Base-by-base conservation (phyloP, 495 filamentous ascomycete genomes). In the Pyronema domesticum region DNA sequence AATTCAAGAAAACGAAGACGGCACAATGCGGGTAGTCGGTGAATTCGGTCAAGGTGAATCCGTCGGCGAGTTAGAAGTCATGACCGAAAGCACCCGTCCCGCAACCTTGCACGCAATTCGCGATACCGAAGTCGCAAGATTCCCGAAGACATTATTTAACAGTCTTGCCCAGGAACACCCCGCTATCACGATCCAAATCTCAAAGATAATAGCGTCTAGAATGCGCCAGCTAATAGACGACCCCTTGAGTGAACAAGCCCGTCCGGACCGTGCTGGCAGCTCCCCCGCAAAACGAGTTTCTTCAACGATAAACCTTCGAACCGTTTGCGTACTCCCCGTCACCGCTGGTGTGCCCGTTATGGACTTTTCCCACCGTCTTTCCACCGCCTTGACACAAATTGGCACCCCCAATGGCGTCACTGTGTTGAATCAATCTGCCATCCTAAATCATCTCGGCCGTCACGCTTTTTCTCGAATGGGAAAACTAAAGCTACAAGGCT, bases 381-480 rank as follows among this genome's bases (percentile, higher is more conserved):
- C 91, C 63, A 85, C 81, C 65, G 89, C 91, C 7, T 70, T 98
- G 43, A 79, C 78, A 13, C 89, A 96, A 63, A 84, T 96, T 52
- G 89, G 89, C 2, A 80, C 86, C 1, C 76, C 80, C 6, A 87
- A 94, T 59, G 89, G 89, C 1, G 87, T 94, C 17, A 94, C 87
- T 0, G 89, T 86, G 0, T 73, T 98, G 11, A 94, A 95, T 61
- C 93, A 96, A 68, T 80, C 85, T 5, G 86, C 87, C 0, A 95
- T 98, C 58, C 64, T 96, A 56, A 93, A 93, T 57, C 93, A 96
- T 64, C 75, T 98, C 1, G 91, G 91, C 5, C 78, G 89, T 50
- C 89, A 96, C 67, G 93, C 93, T 3, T 98, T 98, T 64, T 95
- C 83, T 67, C 82, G 82, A 55, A 95, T 98, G 85, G 91, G 91